Evolutionary conservation across 306 rosid genomes (phyloP).

Genomic region (Castanea sativa): DNA sequence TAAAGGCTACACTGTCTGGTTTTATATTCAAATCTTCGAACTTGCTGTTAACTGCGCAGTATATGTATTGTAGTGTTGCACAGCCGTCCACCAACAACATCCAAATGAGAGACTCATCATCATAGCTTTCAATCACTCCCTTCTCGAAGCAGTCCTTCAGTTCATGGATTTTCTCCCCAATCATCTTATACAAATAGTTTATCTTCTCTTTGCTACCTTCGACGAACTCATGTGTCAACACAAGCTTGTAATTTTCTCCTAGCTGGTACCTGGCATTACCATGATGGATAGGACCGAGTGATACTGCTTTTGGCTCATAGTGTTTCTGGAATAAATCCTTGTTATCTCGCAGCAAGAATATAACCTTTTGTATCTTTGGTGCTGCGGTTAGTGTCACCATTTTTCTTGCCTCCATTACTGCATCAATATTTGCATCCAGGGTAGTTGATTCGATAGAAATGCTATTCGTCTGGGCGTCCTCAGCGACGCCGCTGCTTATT

Average conservation of each 20-base stretch:
- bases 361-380: slow-evolving; percentile 22
- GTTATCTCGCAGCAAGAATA: background rate
- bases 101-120: background rate
- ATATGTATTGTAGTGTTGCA: slow-evolving; percentile 2
- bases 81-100: slow-evolving; percentile 27
- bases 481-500: too few species aligned
- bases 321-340: background rate
- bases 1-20: background rate
- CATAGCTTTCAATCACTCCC: background rate
- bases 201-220: background rate
- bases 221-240: background rate
- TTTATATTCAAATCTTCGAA: background rate
- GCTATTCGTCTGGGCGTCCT: too few species aligned
- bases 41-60: background rate
- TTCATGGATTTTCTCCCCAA: background rate
- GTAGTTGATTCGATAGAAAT: too few species aligned
- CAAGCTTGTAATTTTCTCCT: slow-evolving; percentile 1
- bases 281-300: slow-evolving; percentile 25
- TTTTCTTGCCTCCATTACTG: too few species aligned
- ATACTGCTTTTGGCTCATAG: slow-evolving; percentile 11
- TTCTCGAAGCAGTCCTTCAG: background rate
- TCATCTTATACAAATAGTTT: background rate
- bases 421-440: too few species aligned
- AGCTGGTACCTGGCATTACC: background rate
- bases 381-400: too few species aligned